Conservation (phyloP, 2,329 filamentous ascomycete species). For the Daldinia eschscholtzii region DNA sequence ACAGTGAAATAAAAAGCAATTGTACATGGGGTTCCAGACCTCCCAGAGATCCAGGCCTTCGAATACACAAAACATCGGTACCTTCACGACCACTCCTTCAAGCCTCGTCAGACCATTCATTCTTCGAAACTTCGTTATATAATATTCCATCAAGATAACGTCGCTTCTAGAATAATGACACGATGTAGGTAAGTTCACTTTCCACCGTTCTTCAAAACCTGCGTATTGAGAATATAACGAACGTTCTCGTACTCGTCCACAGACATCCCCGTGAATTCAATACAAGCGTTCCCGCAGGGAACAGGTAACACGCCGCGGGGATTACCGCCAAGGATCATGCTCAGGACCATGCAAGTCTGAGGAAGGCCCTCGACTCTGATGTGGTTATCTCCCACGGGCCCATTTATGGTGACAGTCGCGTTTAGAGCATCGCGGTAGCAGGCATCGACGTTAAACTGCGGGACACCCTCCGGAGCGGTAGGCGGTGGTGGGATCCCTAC, state of each 20-base stretch:
- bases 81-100: background rate
- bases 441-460: slow-evolving; percentile 22
- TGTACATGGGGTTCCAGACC: background rate
- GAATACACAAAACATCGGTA: background rate
- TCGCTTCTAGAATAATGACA: background rate
- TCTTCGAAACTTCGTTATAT: background rate
- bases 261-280: slow-evolving; percentile 24
- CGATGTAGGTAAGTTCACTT: background rate
- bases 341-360: slow-evolving; percentile 22
- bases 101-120: background rate
- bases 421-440: slow-evolving; percentile 21
- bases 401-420: slow-evolving; percentile 9
- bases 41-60: background rate
- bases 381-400: slow-evolving; percentile 19
- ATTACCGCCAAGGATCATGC: slow-evolving; percentile 18
- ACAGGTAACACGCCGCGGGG: slow-evolving; percentile 4
- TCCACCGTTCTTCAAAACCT: slow-evolving; percentile 11
- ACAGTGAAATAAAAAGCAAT: background rate
- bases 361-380: slow-evolving; percentile 23
- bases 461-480: slow-evolving; percentile 16
- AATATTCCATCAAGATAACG: background rate
- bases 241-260: slow-evolving; percentile 23
- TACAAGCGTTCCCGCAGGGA: slow-evolving; percentile 19
- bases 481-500: slow-evolving; percentile 12
- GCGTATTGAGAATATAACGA: slow-evolving; percentile 17